Conservation (phyloP, 2,329 filamentous ascomycete species). For the Alternaria brassicae region DNA sequence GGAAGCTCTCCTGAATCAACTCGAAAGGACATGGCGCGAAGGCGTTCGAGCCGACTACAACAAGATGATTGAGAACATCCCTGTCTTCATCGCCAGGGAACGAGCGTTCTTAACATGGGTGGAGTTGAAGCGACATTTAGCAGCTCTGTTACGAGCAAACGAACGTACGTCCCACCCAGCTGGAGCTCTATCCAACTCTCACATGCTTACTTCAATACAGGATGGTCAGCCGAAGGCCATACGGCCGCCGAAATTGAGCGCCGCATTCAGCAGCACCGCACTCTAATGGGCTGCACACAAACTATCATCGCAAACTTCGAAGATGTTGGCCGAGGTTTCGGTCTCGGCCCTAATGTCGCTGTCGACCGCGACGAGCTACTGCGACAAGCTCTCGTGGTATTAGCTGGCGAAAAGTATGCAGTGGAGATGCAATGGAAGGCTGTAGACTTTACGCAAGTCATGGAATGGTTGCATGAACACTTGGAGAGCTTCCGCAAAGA, state of each 20-base stretch:
- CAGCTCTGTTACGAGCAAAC: conserved; percentile 44
- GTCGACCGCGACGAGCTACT: conserved; percentile 42
- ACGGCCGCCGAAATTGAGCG: conserved; percentile 39
- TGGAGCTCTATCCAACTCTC: neutral
- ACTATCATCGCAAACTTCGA: conserved; percentile 43
- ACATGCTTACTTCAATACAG: conserved; percentile 25
- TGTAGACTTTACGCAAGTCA: conserved; percentile 39
- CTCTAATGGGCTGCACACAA: conserved; percentile 44
- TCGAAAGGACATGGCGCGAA: conserved; percentile 44
- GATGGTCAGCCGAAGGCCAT: conserved; percentile 41
- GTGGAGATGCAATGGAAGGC: conserved; percentile 43
- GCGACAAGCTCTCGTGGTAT: conserved; percentile 41
- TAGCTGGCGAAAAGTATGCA: conserved; percentile 44
- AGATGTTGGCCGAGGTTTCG: conserved; percentile 37
- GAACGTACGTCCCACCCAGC: conserved; percentile 32
- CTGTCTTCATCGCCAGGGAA: conserved; percentile 43
- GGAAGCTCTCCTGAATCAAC: conserved; percentile 37
- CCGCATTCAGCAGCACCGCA: conserved; percentile 44
- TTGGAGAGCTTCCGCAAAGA: conserved; percentile 37
- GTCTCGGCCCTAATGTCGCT: conserved; percentile 23
- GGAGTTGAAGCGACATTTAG: conserved; percentile 44
- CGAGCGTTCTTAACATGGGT: conserved; percentile 47
- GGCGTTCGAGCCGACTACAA: conserved; percentile 37
- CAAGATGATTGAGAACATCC: conserved; percentile 36
- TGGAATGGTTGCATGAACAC: conserved; percentile 40